These are phyloP conservation scores for Apiospora malaysiana DNA, from an alignment of 2,329 filamentous ascomycete genomes.

Conservation along the genomic window DNA sequence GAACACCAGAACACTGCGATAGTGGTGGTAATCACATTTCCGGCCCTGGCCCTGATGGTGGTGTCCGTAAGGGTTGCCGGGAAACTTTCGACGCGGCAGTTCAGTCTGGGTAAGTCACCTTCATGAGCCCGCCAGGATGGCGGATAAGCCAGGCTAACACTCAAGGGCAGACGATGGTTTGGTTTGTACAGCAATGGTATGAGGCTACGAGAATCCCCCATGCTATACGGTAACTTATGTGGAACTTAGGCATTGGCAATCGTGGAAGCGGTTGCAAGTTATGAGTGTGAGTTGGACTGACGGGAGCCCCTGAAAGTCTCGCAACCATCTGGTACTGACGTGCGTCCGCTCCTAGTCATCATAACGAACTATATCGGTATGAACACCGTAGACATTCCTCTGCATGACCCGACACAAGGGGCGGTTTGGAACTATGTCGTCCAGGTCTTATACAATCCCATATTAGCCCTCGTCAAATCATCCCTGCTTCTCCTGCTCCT, in stretches of 20 bases:
- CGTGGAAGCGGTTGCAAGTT: slow-evolving; percentile 32
- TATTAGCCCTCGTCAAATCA: slow-evolving; percentile 51
- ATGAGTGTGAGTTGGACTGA: slow-evolving; percentile 29
- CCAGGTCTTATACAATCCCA: slow-evolving; percentile 52
- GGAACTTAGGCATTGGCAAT: slow-evolving; percentile 30
- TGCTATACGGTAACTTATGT: slow-evolving; percentile 1
- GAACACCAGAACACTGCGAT: slow-evolving; percentile 29
- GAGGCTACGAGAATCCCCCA: background rate
- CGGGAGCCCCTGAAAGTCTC: background rate
- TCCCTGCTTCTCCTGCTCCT: slow-evolving; percentile 53
- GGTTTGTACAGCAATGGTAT: slow-evolving; percentile 34
- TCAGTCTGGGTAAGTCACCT: slow-evolving; percentile 29
- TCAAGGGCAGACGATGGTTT: slow-evolving; percentile 30
- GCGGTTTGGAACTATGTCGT: slow-evolving; percentile 44
- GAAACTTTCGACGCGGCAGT: slow-evolving; percentile 30
- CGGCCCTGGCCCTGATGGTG: slow-evolving; percentile 30
- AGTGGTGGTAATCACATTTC: slow-evolving; percentile 28
- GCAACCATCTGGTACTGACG: slow-evolving; percentile 15
- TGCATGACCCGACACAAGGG: slow-evolving; percentile 30
- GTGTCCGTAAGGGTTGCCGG: slow-evolving; percentile 31
- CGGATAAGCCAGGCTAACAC: slow-evolving; percentile 21
- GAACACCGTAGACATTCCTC: slow-evolving; percentile 28
- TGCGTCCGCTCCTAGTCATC: slow-evolving; percentile 27
- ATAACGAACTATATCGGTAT: slow-evolving; percentile 34
- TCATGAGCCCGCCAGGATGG: background rate